Conservation (phyloP, 2,329 filamentous ascomycete genomes). For the Fusarium protoensiforme region DNA sequence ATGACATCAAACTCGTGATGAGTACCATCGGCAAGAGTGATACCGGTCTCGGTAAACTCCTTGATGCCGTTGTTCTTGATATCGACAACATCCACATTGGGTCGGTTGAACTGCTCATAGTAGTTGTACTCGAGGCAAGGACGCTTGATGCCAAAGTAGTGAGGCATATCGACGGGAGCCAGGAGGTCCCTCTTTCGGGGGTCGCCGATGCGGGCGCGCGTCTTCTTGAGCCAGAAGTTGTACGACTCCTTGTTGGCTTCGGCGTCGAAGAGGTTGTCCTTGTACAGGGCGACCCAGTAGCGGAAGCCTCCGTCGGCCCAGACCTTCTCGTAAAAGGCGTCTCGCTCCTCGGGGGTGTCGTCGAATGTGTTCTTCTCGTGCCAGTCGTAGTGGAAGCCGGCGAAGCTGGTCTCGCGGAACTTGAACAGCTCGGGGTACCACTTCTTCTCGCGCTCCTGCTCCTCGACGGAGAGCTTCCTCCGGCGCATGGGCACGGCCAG, state of each 20-base stretch:
- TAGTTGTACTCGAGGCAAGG: constrained; percentile 56
- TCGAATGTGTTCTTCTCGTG: constrained; percentile 66
- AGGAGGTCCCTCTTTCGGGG: constrained; percentile 60
- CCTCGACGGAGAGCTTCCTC: constrained; percentile 49
- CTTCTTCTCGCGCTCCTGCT: constrained; percentile 56
- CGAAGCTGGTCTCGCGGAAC: constrained; percentile 63
- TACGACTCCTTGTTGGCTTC: constrained; percentile 65
- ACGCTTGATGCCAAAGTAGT: constrained; percentile 66
- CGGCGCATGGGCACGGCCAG: constrained; percentile 71
- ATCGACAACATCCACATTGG: constrained; percentile 56
- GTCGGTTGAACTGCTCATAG: constrained; percentile 60
- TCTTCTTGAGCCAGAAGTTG: constrained; percentile 65
- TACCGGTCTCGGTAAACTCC: constrained; percentile 54
- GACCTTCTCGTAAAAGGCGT: constrained; percentile 59
- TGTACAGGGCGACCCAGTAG: constrained; percentile 65
- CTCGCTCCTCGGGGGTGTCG: constrained; percentile 60
- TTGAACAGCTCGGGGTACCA: constrained; percentile 64
- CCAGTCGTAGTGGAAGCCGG: constrained; percentile 69
- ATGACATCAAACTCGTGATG: constrained; percentile 57
- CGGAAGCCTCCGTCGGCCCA: constrained; percentile 66
- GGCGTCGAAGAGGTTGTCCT: constrained; percentile 58
- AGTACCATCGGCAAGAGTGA: constrained; percentile 53
- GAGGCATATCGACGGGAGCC: constrained; percentile 62
- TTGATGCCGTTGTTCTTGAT: constrained; percentile 54
- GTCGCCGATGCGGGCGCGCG: constrained; percentile 61